Evolutionary conservation across 192 early-diverging fungal species (phyloP).

Genomic region (Linnemannia exigua): DNA sequence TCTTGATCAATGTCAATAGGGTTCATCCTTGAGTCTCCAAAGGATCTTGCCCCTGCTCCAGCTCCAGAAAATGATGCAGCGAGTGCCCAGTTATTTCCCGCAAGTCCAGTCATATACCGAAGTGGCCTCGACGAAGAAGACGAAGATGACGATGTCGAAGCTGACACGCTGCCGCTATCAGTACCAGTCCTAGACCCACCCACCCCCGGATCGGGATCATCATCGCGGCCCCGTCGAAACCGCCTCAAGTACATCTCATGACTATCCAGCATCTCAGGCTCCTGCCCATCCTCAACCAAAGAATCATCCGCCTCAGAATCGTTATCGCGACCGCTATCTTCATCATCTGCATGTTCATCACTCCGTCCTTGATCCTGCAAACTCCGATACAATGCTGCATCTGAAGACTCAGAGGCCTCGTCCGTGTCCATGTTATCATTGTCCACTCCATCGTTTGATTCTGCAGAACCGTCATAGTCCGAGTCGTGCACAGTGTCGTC

Average conservation of each 20-base stretch:
- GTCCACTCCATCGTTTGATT: too few species aligned
- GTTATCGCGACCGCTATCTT: neutral
- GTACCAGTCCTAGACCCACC: neutral
- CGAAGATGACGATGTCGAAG: too few species aligned
- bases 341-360: neutral
- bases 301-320: neutral
- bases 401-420: too few species aligned
- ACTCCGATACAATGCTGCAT: too few species aligned
- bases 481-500: too few species aligned
- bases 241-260: neutral
- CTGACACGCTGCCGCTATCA: neutral
- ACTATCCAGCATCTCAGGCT: neutral
- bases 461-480: too few species aligned
- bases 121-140: too few species aligned
- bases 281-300: neutral
- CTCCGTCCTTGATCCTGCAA: too few species aligned
- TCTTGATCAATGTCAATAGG: neutral
- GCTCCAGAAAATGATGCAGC: too few species aligned
- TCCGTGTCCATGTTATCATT: too few species aligned
- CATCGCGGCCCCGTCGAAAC: neutral
- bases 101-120: neutral
- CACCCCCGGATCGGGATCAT: neutral
- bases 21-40: neutral
- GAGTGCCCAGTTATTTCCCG: neutral
- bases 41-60: too few species aligned